Conservation (phyloP, 805 yeast genomes). For the Candida coleopterorum region DNA sequence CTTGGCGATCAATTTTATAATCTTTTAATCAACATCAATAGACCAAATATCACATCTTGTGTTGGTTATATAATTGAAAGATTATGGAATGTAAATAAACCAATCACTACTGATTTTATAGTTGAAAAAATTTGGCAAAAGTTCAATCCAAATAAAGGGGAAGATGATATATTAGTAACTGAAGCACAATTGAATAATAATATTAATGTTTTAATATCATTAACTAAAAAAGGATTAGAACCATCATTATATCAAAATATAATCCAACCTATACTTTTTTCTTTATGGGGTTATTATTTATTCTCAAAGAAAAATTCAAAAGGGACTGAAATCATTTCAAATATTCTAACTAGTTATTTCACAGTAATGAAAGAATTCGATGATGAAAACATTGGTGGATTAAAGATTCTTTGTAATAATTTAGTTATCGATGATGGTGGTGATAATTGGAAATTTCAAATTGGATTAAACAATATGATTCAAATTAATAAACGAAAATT, state of each 20-base stretch:
- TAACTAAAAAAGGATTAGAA: conserved; percentile 40
- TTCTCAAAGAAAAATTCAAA: conserved; percentile 28
- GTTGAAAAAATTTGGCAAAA: conserved; percentile 45
- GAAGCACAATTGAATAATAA: conserved; percentile 55
- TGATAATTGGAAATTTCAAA: conserved; percentile 35
- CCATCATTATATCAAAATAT: conserved; percentile 20
- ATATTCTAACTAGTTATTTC: conserved; percentile 35
- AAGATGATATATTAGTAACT: conserved; percentile 26
- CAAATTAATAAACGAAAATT: conserved; percentile 18
- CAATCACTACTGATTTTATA: conserved; percentile 56
- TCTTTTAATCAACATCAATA: conserved; percentile 52
- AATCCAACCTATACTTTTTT: conserved; percentile 26
- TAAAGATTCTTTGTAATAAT: conserved; percentile 28
- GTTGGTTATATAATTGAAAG: conserved; percentile 50
- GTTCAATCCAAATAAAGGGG: conserved; percentile 30
- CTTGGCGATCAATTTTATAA: conserved; percentile 63
- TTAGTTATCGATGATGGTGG: conserved; percentile 23
- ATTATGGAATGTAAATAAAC: conserved; percentile 45
- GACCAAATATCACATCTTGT: conserved; percentile 56
- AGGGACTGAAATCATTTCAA: conserved; percentile 30
- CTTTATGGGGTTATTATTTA: conserved; percentile 43
- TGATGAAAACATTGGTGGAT: conserved; percentile 8
- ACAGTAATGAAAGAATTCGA: conserved; percentile 14
- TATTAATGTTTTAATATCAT: conserved; percentile 60
- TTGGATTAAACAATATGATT: conserved; percentile 37